Evolutionary conservation across 495 filamentous ascomycete genomes (phyloP).

Genomic region (Daldinia decipiens): DNA sequence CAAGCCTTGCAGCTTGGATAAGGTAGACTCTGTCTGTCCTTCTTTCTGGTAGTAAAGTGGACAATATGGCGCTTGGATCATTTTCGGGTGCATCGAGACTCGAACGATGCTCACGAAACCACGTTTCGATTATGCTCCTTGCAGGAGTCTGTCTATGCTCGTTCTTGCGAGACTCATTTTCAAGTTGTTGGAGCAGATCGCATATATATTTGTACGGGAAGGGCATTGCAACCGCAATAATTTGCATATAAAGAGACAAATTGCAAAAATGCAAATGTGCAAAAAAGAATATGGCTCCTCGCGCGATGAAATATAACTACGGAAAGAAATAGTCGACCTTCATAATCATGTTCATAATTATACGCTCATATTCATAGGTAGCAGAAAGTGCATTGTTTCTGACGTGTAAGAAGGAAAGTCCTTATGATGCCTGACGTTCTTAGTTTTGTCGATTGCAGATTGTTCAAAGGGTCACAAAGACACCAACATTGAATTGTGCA

Average conservation of each 20-base stretch:
- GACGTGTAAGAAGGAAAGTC: constrained; percentile 5
- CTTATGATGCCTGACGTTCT: constrained; percentile 20
- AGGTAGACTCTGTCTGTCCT: constrained; percentile 79
- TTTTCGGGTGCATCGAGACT: constrained; percentile 62
- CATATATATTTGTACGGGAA: constrained; percentile 49
- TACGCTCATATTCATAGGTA: constrained; percentile 16
- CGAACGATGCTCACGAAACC: constrained; percentile 68
- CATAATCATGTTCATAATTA: not conserved
- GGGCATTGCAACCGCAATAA: constrained; percentile 35
- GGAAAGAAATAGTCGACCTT: not conserved
- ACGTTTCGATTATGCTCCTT: constrained; percentile 58
- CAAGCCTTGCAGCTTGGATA: constrained; percentile 68
- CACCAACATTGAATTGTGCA: constrained; percentile 4
- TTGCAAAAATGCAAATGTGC: not conserved
- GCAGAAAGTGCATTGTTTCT: constrained; percentile 22
- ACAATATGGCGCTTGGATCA: constrained; percentile 70
- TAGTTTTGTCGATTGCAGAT: not conserved
- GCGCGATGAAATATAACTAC: not conserved
- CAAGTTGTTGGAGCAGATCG: constrained; percentile 52
- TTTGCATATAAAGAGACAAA: not conserved
- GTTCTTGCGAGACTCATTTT: constrained; percentile 47
- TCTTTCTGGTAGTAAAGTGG: constrained; percentile 77
- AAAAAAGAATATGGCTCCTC: not conserved
- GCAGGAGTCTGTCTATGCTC: constrained; percentile 49
- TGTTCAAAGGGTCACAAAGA: constrained; percentile 12